Base-by-base conservation (phyloP, 768 basidiomycete species). In the Lactarius pseudohatsudake region DNA sequence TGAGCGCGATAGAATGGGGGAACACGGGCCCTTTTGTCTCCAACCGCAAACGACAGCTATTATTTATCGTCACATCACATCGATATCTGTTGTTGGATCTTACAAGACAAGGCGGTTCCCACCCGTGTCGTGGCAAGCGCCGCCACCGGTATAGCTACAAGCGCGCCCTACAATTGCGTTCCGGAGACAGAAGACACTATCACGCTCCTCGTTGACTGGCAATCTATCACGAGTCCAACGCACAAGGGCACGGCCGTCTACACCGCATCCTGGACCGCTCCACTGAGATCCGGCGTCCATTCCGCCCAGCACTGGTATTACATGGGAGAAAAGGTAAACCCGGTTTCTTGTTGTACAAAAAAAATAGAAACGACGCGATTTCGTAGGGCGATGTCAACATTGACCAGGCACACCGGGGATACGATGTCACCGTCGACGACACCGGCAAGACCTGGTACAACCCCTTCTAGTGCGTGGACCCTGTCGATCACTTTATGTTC, bases 41-140 rank as follows among this genome's bases (percentile, higher is more conserved):
- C 45, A 54, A 53, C 13, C 22, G 41, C 22, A 43, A 43, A 18
- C 47, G 56, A n/a, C 70, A 92, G 91, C 69, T 96, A 96, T 77
- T 96, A 97, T 77, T 87, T 96, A 67, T 96, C 94, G 65, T 96
- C 94, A 45, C 95, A 96, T 77, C 94, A 96, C 77, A 91, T 96
- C 73, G 93, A 93, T 71, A 90, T 92, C 70, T 89, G 87, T 76
- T 90, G 89, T 75, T 92, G 91, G 91, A 89, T 92, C 67, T 79
- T 92, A 68, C 88, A 90, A 72, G 88, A 85, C 74, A 84, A 82
- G 64, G 92, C 89, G 34, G 75, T 89, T 58, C 89, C 90, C 28
- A 91, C 91, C 71, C 86, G 91, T 64, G 95, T 97, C 59, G 89
- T 94, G 45, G 94, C 93, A 2, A 94, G 92, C 70, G 94, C 92